A percentile compares a stretch with the other conserved stretches of the same genome.
phyloP scores from a whole-genome alignment of 108 stramenopile species.

The Poteriospumella lacustris region DNA sequence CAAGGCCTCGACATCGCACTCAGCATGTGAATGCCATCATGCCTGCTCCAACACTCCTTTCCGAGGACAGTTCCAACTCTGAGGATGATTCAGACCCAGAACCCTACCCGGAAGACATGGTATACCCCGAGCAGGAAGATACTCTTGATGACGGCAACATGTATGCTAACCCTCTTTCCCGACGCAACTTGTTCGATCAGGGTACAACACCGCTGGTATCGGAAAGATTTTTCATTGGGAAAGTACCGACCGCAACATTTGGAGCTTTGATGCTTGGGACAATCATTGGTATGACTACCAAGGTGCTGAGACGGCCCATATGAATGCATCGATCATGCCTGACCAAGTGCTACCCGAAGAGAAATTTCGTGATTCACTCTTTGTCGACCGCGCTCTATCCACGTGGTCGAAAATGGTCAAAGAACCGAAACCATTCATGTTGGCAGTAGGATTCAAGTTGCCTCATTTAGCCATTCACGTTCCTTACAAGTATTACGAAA shows the following conservation, averaged over 20 bases:
- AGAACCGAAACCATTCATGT: constrained; percentile 5
- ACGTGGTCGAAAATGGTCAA: not conserved
- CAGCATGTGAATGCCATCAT: no score
- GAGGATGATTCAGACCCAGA: no score
- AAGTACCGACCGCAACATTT: not conserved
- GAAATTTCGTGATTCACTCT: constrained; percentile 17
- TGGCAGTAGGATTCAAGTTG: constrained; percentile 25
- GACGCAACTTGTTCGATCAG: not conserved
- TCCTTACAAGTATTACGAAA: constrained; percentile 10
- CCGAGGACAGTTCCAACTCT: no score
- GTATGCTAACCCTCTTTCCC: not conserved
- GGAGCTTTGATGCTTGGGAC: constrained; percentile 1
- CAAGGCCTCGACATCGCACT: no score
- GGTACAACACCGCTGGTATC: constrained; percentile 26
- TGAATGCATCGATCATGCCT: constrained; percentile 17
- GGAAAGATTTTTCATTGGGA: constrained; percentile 34
- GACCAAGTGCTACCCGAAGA: not conserved
- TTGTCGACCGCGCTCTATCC: not conserved
- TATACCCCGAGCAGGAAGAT: no score
- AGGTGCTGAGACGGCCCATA: not conserved
- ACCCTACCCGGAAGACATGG: no score
- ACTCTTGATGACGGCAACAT: not conserved
- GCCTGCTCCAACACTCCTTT: no score
- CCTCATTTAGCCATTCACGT: constrained; percentile 32
- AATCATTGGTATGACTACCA: constrained; percentile 27